A percentile compares a stretch with the other conserved stretches of the same genome.
phyloP scores from a whole-genome alignment of 768 basidiomycete genomes.

The Panaeolus papilionaceus region DNA sequence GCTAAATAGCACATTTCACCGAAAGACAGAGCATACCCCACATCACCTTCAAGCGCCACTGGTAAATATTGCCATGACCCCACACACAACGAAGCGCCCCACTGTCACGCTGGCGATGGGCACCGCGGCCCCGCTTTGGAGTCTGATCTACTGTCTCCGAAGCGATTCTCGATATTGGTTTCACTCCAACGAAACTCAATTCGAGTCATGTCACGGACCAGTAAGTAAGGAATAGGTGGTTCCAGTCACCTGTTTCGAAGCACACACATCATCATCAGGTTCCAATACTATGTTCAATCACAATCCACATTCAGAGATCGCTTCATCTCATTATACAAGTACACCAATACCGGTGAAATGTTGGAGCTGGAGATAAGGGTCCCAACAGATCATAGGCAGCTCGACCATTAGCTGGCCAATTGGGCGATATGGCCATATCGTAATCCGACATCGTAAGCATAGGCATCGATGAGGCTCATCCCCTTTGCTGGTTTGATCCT shows the following conservation, averaged over 20 bases:
- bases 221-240: too few relatives aligned
- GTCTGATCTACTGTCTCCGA: background rate
- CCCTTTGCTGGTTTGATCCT: background rate
- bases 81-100: background rate
- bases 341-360: background rate
- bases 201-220: background rate
- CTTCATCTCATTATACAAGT: background rate
- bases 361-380: background rate
- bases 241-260: too few relatives aligned
- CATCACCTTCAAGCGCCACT: background rate
- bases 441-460: background rate
- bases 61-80: background rate
- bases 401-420: too few relatives aligned
- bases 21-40: background rate
- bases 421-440: background rate
- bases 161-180: background rate
- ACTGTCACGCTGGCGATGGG: background rate
- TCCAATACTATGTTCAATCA: too few relatives aligned
- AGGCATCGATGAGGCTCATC: background rate
- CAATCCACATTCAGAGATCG: background rate
- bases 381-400: too few relatives aligned
- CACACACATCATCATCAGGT: too few relatives aligned
- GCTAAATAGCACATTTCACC: too few relatives aligned
- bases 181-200: background rate
- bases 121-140: background rate